A percentile compares a stretch with the other conserved stretches of the same genome.
These are phyloP conservation scores for Boletus barrowsii DNA, from an alignment of 768 basidiomycete genomes.

Conservation along the genomic window DNA sequence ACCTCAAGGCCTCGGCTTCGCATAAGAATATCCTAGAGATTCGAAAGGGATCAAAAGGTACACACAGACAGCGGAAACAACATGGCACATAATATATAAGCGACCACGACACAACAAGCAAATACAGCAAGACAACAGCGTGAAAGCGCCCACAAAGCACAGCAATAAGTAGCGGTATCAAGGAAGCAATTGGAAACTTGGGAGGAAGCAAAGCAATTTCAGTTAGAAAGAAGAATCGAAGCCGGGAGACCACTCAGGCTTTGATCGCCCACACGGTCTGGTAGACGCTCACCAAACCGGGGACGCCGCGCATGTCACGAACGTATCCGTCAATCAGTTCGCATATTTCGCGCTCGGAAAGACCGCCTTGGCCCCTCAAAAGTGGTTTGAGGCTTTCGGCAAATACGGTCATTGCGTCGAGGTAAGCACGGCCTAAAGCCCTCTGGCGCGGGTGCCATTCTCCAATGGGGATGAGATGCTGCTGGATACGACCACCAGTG, in stretches of 20 bases:
- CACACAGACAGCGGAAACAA: too few relatives aligned
- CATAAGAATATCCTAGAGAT: too few relatives aligned
- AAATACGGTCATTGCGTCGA: conserved; percentile 39
- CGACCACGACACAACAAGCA: too few relatives aligned
- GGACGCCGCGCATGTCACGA: conserved; percentile 44
- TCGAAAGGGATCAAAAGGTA: too few relatives aligned
- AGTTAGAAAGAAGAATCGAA: background rate
- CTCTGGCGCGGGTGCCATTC: conserved; percentile 40
- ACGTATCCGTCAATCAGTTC: conserved; percentile 40
- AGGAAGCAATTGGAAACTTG: background rate
- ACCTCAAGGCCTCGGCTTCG: too few relatives aligned
- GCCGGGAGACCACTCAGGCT: conserved; percentile 10
- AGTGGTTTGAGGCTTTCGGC: conserved; percentile 49
- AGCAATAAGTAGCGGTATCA: too few relatives aligned
- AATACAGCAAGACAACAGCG: too few relatives aligned
- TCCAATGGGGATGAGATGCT: conserved; percentile 53
- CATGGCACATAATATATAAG: too few relatives aligned
- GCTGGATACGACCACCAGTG: conserved; percentile 33
- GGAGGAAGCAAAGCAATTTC: background rate
- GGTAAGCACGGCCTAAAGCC: conserved; percentile 42
- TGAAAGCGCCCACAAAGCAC: too few relatives aligned
- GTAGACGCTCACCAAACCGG: conserved; percentile 48
- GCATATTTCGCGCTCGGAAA: conserved; percentile 36
- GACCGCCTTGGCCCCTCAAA: conserved; percentile 39
- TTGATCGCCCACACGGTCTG: conserved; percentile 48